phyloP scores from a whole-genome alignment of 2,329 filamentous ascomycete genomes.

The Fusarium sp. region DNA sequence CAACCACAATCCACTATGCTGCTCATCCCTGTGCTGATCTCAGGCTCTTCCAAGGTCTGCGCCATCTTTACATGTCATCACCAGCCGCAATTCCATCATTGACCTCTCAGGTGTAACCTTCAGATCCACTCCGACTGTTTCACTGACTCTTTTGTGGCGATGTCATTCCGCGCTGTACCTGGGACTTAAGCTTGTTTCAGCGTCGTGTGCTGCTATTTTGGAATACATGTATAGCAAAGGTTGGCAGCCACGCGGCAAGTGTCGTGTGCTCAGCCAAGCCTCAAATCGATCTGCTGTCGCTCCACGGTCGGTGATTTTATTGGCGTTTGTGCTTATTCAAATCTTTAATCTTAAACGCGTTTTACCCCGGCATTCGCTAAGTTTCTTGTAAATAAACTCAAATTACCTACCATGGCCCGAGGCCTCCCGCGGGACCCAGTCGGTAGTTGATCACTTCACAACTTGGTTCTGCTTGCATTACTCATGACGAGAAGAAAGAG shows the following conservation, averaged over 20 bases:
- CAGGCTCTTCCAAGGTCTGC: conserved; percentile 11
- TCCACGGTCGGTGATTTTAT: background rate
- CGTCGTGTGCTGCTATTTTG: conserved; percentile 21
- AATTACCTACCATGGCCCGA: background rate
- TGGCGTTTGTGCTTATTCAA: background rate
- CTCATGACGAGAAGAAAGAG: background rate
- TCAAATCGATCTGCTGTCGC: background rate
- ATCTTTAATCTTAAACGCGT: background rate
- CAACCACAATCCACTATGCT: background rate
- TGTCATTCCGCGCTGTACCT: conserved; percentile 14
- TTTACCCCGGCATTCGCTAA: background rate
- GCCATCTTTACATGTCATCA: conserved; percentile 33
- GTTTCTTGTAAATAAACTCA: background rate
- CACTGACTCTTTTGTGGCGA: conserved; percentile 8
- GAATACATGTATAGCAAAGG: background rate
- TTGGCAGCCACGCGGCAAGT: background rate
- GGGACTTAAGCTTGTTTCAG: background rate
- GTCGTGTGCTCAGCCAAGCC: conserved; percentile 3
- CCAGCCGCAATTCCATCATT: background rate
- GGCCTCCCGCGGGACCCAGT: background rate
- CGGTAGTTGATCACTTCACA: background rate
- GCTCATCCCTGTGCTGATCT: conserved; percentile 17
- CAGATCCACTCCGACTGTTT: background rate
- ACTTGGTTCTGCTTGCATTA: background rate
- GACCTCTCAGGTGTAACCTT: background rate